These are phyloP conservation scores for Colletotrichum euphorbiae DNA, from an alignment of 2,329 filamentous ascomycete species.

Conservation along the genomic window DNA sequence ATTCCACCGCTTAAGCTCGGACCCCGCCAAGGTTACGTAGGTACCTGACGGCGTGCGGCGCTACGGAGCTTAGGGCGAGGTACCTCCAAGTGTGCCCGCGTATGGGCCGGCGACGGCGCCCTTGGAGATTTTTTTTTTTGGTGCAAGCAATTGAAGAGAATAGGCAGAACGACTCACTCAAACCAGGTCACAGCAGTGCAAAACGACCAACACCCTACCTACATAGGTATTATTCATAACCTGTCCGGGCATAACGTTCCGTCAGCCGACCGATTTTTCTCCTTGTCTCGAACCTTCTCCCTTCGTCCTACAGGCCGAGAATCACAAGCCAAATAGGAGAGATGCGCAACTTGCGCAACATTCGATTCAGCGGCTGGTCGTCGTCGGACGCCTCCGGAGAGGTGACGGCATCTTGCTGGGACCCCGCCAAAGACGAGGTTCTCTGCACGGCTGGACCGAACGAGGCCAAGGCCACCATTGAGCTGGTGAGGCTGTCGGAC, in stretches of 20 bases:
- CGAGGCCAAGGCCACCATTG: conserved; percentile 75
- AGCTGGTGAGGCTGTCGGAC: conserved; percentile 70
- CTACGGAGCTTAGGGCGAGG: conserved; percentile 7
- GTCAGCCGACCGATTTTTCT: not conserved
- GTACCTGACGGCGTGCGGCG: conserved; percentile 21
- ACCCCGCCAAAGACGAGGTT: conserved; percentile 79
- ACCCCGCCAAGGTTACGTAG: conserved; percentile 29
- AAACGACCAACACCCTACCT: not conserved
- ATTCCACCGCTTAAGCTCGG: conserved; percentile 4
- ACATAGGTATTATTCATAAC: not conserved
- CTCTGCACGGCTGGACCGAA: conserved; percentile 89
- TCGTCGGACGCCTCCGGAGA: conserved; percentile 44
- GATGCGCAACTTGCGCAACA: conserved; percentile 91
- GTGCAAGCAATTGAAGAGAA: not conserved
- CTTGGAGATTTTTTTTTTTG: conserved; percentile 14
- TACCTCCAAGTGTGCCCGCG: conserved; percentile 5
- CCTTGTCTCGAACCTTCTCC: too few relatives aligned
- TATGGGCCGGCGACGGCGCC: conserved; percentile 9
- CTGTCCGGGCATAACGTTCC: not conserved
- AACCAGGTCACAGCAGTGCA: not conserved
- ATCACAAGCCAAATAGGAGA: conserved; percentile 13
- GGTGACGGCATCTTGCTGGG: conserved; percentile 80
- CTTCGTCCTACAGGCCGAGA: not conserved
- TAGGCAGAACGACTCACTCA: conserved; percentile 28
- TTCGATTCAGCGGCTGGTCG: conserved; percentile 73